Percentiles rank a stretch among this genome's conserved stretches.
Evolutionary conservation across 768 basidiomycete genomes (phyloP).

Genomic region (Lenzites betulinus): DNA sequence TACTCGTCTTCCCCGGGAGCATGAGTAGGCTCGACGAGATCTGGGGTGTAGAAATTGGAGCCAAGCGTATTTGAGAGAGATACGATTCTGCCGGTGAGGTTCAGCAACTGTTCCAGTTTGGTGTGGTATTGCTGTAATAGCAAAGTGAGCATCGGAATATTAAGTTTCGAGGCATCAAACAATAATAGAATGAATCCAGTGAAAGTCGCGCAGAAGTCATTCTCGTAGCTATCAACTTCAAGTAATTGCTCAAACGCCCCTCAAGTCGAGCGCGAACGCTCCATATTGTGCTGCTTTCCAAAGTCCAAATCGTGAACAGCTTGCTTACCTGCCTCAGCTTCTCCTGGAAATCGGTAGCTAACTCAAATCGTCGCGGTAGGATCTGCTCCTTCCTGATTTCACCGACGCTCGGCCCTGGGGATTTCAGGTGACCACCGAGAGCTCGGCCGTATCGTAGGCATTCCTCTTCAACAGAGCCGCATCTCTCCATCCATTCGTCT

Average conservation of each 20-base stretch:
- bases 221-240: too few relatives aligned
- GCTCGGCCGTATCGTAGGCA: constrained; percentile 69
- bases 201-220: not conserved
- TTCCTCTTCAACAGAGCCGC: constrained; percentile 59
- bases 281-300: too few relatives aligned
- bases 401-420: constrained; percentile 60
- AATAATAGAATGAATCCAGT: too few relatives aligned
- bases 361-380: constrained; percentile 71
- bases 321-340: constrained; percentile 72
- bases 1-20: constrained; percentile 46
- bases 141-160: not conserved
- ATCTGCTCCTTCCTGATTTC: constrained; percentile 74
- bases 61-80: constrained; percentile 63
- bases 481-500: constrained; percentile 68
- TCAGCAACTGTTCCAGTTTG: constrained; percentile 73
- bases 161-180: too few relatives aligned
- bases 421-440: constrained; percentile 71
- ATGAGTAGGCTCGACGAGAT: constrained; percentile 51
- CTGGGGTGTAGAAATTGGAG: constrained; percentile 54
- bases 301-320: not conserved
- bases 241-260: too few relatives aligned
- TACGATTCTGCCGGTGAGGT: constrained; percentile 66
- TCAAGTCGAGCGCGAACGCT: too few relatives aligned
- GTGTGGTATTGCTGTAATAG: constrained; percentile 63
- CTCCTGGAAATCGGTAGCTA: constrained; percentile 71